These are phyloP conservation scores for Immersiporthe knoxdaviesiana DNA, from an alignment of 2,329 filamentous ascomycete species.

Conservation along the genomic window DNA sequence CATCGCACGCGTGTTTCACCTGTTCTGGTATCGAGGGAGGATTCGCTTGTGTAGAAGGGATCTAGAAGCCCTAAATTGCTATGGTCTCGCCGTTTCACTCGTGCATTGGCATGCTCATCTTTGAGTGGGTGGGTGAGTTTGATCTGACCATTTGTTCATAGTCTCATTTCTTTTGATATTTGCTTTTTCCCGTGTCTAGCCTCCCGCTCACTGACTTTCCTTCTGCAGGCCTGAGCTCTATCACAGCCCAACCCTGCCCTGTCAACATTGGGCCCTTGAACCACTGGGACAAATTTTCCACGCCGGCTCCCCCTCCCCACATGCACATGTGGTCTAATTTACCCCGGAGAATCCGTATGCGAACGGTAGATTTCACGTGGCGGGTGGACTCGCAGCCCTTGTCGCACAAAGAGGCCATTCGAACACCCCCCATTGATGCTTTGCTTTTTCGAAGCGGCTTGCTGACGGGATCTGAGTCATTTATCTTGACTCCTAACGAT, in stretches of 20 bases:
- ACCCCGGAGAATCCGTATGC: not conserved
- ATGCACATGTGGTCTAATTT: slow-evolving; percentile 6
- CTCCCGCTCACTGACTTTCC: not conserved
- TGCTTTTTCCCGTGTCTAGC: not conserved
- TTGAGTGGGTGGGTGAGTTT: not conserved
- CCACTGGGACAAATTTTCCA: not conserved
- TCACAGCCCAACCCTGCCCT: not conserved
- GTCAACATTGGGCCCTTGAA: not conserved
- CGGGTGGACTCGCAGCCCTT: not conserved
- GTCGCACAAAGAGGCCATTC: not conserved
- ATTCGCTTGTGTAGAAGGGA: slow-evolving; percentile 1
- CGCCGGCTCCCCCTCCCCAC: not conserved
- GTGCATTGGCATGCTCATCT: not conserved
- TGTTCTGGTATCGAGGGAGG: slow-evolving; percentile 7
- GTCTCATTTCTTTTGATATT: not conserved
- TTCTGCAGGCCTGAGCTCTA: not conserved
- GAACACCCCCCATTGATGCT: not conserved
- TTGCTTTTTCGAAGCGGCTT: not conserved
- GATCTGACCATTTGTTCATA: not conserved
- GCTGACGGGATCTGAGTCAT: slow-evolving; percentile 10
- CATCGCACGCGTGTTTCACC: not conserved
- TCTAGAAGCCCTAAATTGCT: not conserved
- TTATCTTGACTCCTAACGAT: not conserved
- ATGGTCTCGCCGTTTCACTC: not conserved
- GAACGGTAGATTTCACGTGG: slow-evolving; percentile 10